Evolutionary conservation across 108 stramenopile genomes (phyloP).

Genomic region (Schizochytrium sp.): DNA sequence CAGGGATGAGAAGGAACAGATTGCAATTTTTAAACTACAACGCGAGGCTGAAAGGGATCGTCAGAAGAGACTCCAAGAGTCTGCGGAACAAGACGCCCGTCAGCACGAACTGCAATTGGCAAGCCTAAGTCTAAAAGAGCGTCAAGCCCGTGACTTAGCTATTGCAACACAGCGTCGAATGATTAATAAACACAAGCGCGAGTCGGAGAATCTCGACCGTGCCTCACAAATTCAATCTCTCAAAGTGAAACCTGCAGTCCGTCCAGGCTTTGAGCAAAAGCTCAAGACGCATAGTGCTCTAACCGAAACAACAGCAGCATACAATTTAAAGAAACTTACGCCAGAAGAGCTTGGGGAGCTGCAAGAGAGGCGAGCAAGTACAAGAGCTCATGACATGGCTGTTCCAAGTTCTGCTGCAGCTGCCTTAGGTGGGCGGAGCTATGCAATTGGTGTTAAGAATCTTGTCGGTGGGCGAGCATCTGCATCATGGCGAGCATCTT

Average conservation of each 20-base stretch:
- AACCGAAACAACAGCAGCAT: slow-evolving; percentile 36
- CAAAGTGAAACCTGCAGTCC: slow-evolving; percentile 23
- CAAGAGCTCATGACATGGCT: slow-evolving; percentile 14
- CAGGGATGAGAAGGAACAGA: slow-evolving; percentile 26
- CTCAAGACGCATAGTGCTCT: slow-evolving; percentile 11
- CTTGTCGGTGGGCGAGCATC: slow-evolving; percentile 1
- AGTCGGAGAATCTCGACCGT: slow-evolving; percentile 31
- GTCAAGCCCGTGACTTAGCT: background rate
- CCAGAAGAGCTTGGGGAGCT: slow-evolving; percentile 45
- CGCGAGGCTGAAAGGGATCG: slow-evolving; percentile 43
- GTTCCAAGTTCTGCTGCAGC: slow-evolving; percentile 30
- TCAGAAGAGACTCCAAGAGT: background rate
- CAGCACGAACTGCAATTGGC: background rate
- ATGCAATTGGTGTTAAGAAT: slow-evolving; percentile 30
- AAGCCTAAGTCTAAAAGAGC: background rate
- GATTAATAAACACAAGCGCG: background rate
- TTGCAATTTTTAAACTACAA: slow-evolving; percentile 51
- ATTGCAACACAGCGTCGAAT: slow-evolving; percentile 23
- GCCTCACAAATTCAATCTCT: slow-evolving; percentile 8
- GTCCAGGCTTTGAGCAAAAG: slow-evolving; percentile 28
- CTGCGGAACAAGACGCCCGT: background rate
- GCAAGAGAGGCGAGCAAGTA: slow-evolving; percentile 33
- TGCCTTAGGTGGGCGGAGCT: slow-evolving; percentile 38
- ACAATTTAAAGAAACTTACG: background rate
- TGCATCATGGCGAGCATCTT: slow-evolving; percentile 30